A percentile compares a stretch with the other conserved stretches of the same genome.
Conservation (phyloP, 2,329 filamentous ascomycete genomes). For the Xylariaceae sp. region DNA sequence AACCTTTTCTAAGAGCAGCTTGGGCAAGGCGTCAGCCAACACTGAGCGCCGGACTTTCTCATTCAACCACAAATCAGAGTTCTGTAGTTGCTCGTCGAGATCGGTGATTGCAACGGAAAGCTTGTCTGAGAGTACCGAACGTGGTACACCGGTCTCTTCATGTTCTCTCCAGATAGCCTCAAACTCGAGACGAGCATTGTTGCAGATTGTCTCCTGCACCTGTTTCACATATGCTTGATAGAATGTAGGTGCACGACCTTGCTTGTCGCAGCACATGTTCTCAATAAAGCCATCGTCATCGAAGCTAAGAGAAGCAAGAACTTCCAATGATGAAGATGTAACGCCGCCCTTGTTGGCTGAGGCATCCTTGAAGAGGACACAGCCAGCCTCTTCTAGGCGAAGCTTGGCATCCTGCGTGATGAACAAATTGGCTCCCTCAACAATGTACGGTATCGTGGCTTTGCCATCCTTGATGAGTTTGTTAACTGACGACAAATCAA, state of each 20-base stretch:
- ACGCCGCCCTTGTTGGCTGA: conserved; percentile 98
- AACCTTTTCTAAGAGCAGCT: conserved; percentile 80
- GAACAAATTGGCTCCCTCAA: conserved; percentile 97
- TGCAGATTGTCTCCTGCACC: conserved; percentile 85
- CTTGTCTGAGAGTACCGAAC: conserved; percentile 86
- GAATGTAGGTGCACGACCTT: conserved; percentile 77
- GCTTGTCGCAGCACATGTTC: conserved; percentile 82
- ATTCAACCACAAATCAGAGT: conserved; percentile 87
- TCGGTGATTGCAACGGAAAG: conserved; percentile 92
- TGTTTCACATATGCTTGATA: conserved; percentile 90
- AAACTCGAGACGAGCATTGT: conserved; percentile 90
- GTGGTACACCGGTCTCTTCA: conserved; percentile 70
- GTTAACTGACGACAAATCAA: conserved; percentile 79
- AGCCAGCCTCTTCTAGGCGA: conserved; percentile 89
- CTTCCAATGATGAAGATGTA: conserved; percentile 93
- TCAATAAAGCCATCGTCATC: conserved; percentile 83
- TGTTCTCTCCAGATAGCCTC: conserved; percentile 98
- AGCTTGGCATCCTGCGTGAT: conserved; percentile 98
- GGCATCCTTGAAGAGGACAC: conserved; percentile 94
- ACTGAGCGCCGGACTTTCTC: conserved; percentile 72
- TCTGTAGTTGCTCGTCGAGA: conserved; percentile 92
- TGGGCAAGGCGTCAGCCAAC: conserved; percentile 79
- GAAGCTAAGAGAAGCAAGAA: conserved; percentile 90
- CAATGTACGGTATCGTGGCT: conserved; percentile 83
- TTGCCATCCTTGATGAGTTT: conserved; percentile 90